Evolutionary conservation across 805 yeast species (phyloP).

Genomic region (Wickerhamiella sergipiensis): DNA sequence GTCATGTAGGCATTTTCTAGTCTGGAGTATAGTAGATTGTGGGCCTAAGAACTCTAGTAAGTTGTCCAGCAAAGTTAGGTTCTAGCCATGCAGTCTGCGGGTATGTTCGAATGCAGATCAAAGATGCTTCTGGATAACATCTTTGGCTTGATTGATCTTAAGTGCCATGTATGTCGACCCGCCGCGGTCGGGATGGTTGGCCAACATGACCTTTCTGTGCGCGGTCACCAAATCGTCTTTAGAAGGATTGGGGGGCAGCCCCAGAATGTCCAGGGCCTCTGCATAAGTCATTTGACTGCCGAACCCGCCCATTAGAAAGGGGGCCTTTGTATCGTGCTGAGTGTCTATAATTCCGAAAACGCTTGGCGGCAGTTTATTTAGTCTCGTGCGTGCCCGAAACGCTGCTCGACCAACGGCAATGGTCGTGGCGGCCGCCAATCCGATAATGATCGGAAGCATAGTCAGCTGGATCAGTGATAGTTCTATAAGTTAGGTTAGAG

Average conservation of each 20-base stretch:
- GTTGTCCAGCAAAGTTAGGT: too few relatives aligned
- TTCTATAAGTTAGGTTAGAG: too few relatives aligned
- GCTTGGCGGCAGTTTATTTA: slow-evolving; percentile 20
- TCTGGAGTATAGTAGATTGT: too few relatives aligned
- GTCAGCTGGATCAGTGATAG: background rate
- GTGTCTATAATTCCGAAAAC: slow-evolving; percentile 17
- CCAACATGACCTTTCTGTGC: slow-evolving; percentile 72
- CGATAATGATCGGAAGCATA: slow-evolving; percentile 21
- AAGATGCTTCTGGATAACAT: background rate
- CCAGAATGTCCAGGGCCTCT: slow-evolving; percentile 41
- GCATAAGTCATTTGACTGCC: slow-evolving; percentile 32
- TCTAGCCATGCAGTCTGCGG: too few relatives aligned
- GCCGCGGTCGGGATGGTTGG: slow-evolving; percentile 90
- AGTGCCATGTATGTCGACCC: slow-evolving; percentile 84
- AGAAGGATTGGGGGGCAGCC: slow-evolving; percentile 25
- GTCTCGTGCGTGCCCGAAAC: slow-evolving; percentile 20
- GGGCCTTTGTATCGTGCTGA: slow-evolving; percentile 3
- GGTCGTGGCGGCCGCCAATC: slow-evolving; percentile 18
- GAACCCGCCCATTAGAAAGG: slow-evolving; percentile 25
- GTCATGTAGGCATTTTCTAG: background rate
- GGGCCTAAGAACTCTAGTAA: too few relatives aligned
- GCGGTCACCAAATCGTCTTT: slow-evolving; percentile 56
- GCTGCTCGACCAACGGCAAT: slow-evolving; percentile 24
- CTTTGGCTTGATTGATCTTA: slow-evolving; percentile 72
- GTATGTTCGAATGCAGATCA: too few relatives aligned